Evolutionary conservation across 1,139 yeast genomes (phyloP).

Genomic region (Petasospora rhodanensis): DNA sequence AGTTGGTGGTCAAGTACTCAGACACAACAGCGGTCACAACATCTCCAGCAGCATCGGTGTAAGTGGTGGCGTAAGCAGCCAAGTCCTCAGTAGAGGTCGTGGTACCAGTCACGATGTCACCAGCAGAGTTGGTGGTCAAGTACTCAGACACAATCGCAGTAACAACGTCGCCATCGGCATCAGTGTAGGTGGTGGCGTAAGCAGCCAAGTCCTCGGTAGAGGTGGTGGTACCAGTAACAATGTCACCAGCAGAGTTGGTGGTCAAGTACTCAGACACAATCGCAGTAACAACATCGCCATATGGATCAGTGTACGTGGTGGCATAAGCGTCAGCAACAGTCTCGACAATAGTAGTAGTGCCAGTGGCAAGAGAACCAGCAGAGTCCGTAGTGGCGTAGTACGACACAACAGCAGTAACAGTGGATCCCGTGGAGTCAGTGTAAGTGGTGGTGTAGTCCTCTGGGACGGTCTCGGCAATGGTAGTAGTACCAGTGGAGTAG

Average conservation of each 20-base stretch:
- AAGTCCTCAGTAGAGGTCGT: neutral
- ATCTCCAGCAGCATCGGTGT: constrained; percentile 13
- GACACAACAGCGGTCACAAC: neutral
- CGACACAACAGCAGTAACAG: constrained; percentile 2
- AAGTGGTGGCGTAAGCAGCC: constrained; percentile 6
- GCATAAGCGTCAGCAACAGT: constrained; percentile 1
- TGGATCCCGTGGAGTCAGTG: neutral
- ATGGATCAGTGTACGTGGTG: constrained; percentile 11
- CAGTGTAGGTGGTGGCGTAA: constrained; percentile 8
- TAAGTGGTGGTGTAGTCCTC: neutral
- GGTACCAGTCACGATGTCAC: neutral
- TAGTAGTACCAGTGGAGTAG: neutral
- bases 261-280: neutral
- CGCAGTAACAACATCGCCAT: constrained; percentile 5
- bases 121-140: neutral
- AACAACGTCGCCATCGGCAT: constrained; percentile 10
- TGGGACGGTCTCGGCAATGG: neutral
- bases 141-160: neutral
- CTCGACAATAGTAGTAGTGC: constrained; percentile 1
- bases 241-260: neutral
- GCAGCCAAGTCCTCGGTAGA: neutral
- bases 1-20: neutral
- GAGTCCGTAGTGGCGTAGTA: constrained; percentile 4
- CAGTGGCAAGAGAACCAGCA: constrained; percentile 3
- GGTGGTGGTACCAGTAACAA: neutral